Base-by-base conservation (phyloP, 2,329 filamentous ascomycete species). In the Hypoxylon sp. region DNA sequence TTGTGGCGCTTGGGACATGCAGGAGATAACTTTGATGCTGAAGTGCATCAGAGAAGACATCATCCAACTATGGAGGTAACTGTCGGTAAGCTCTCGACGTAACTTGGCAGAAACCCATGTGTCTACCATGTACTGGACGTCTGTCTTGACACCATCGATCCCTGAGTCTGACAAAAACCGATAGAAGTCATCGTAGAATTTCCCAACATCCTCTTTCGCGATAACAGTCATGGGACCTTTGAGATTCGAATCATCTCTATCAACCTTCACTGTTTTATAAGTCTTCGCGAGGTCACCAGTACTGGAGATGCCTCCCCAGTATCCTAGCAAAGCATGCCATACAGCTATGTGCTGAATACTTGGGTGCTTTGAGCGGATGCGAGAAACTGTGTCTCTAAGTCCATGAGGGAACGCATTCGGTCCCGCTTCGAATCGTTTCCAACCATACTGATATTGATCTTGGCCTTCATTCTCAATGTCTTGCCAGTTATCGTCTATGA, bases 401-500 rank as follows among this genome's bases (percentile, higher is more conserved):
- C 96, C 96, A 1, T 87, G 83, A 0, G 95, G 94, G 66, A 99
- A 99, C 0, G 89, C 89, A 27, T 87, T 84, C 10, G 88, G 86
- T 64, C 97, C 92, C 0, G 95, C 96, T 76, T 98, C 94, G 70
- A 99, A 98, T 6, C 91, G 88, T 8, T 88, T 87, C 93, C 92
- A 97, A 27, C 90, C 87, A 62, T 87, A 81, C 54, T 87, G 85
- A 68, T 86, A 88, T 69, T 88, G 85, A 17, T 83, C 82, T 3
- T 83, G 75, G 0, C 84, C 84, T 24, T 76, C 73, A 31, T 84
- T 80, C 70, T 87, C 88, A 51, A 97, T 85, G 7, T 91, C 88
- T 79, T 97, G 94, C 96, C 96, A 99, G 74, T 97, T 97, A 77
- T 99, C 96, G 74, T 99, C 96, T 69, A 99, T 97, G 68, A 98